A percentile compares a stretch with the other conserved stretches of the same genome.
Evolutionary conservation across 176 grass and related monocot genomes (phyloP).

Genomic region (Microstegium vimineum): DNA sequence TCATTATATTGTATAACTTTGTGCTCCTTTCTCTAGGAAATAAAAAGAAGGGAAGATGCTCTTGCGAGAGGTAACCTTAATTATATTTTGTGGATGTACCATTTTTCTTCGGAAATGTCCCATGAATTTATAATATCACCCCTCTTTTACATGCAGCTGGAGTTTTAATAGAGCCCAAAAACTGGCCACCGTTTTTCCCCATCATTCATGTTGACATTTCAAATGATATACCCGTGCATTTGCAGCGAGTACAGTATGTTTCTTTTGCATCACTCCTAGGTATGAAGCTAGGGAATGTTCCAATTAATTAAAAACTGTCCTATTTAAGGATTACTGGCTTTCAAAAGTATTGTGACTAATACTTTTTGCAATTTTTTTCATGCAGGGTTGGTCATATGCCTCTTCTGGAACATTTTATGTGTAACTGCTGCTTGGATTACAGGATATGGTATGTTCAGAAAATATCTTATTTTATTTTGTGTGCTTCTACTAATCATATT

Average conservation of each 20-base stretch:
- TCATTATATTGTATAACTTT: background rate
- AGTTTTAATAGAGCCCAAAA: constrained; percentile 48
- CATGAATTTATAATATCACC: background rate
- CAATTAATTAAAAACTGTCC: background rate
- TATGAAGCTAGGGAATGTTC: background rate
- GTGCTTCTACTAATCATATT: background rate
- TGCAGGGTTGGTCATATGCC: constrained; percentile 59
- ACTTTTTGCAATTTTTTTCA: background rate
- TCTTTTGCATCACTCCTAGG: constrained; percentile 71
- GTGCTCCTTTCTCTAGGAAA: constrained; percentile 22
- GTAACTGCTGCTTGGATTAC: constrained; percentile 44
- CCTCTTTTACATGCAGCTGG: constrained; percentile 39
- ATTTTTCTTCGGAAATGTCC: background rate
- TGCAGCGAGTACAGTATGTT: constrained; percentile 64
- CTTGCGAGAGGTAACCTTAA: constrained; percentile 34
- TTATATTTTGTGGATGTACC: background rate
- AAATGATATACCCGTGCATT: constrained; percentile 62
- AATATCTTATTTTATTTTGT: background rate
- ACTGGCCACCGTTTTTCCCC: constrained; percentile 72
- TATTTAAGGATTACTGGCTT: background rate
- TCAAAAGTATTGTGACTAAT: background rate
- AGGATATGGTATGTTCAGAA: constrained; percentile 22
- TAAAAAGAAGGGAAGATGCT: constrained; percentile 59
- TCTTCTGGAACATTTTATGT: constrained; percentile 70
- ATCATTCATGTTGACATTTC: constrained; percentile 71